Conservation (phyloP, 345 rosid genomes). For the Gynandropsis gynandra region DNA sequence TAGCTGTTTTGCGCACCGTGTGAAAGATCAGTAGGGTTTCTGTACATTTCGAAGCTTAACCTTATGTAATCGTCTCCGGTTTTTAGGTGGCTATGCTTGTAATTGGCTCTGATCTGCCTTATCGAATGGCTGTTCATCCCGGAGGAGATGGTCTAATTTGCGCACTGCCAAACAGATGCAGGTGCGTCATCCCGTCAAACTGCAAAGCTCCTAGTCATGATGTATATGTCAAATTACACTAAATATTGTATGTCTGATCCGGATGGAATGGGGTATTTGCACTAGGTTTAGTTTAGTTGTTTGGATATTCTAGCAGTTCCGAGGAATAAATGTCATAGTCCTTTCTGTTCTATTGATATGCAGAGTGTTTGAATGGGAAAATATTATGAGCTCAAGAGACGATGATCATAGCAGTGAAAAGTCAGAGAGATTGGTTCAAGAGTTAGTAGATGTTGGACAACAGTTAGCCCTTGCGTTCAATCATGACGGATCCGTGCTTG, state of each 20-base stretch:
- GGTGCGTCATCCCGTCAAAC: conserved; percentile 27
- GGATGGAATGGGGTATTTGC: too few species aligned
- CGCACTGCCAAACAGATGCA: conserved; percentile 66
- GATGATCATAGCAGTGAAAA: conserved; percentile 37
- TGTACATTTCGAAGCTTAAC: neutral
- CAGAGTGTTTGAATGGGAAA: conserved; percentile 76
- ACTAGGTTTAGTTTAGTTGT: neutral
- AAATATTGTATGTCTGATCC: too few species aligned
- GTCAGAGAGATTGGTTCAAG: conserved; percentile 46
- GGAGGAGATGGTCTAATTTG: conserved; percentile 68
- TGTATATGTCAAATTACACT: neutral
- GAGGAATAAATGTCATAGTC: neutral
- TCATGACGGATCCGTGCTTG: conserved; percentile 59
- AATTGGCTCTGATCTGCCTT: conserved; percentile 67
- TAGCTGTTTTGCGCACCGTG: neutral
- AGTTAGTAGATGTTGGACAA: conserved; percentile 59
- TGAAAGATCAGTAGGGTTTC: conserved; percentile 4
- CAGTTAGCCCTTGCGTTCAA: conserved; percentile 66
- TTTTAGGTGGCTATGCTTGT: conserved; percentile 47
- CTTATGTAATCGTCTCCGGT: neutral
- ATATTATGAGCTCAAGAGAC: conserved; percentile 30
- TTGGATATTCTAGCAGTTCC: conserved; percentile 4
- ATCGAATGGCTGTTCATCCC: conserved; percentile 79
- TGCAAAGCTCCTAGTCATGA: neutral
- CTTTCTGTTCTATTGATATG: conserved; percentile 12